phyloP scores from a whole-genome alignment of 2,329 filamentous ascomycete genomes.

The Nannizzia gypsea region DNA sequence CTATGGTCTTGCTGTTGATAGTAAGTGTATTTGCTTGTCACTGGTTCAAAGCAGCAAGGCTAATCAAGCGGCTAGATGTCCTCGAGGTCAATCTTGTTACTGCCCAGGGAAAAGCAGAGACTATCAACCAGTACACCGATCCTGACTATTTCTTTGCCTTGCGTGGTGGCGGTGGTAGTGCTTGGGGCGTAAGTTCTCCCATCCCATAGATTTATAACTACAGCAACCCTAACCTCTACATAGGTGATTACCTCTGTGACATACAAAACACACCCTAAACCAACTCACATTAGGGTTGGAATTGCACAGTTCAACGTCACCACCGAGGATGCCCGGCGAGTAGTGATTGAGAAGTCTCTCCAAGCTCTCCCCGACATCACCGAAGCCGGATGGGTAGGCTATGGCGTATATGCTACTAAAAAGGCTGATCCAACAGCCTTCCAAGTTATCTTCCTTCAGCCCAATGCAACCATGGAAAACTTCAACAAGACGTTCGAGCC shows the following conservation, averaged over 20 bases:
- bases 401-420: slow-evolving; percentile 15
- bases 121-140: slow-evolving; percentile 19
- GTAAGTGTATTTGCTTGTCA: slow-evolving; percentile 10
- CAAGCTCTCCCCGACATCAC: slow-evolving; percentile 19
- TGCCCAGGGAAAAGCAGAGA: slow-evolving; percentile 14
- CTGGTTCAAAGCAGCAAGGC: neutral
- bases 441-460: slow-evolving; percentile 23
- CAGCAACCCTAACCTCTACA: neutral
- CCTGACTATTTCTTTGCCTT: slow-evolving; percentile 20
- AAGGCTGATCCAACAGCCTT: slow-evolving; percentile 12
- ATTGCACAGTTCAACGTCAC: slow-evolving; percentile 21
- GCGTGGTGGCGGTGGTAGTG: slow-evolving; percentile 19
- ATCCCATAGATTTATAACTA: neutral
- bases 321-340: slow-evolving; percentile 13
- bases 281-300: slow-evolving; percentile 21
- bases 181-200: slow-evolving; percentile 18
- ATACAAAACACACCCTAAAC: slow-evolving; percentile 19
- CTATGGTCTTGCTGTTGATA: slow-evolving; percentile 21
- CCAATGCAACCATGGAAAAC: slow-evolving; percentile 20
- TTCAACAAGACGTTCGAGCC: slow-evolving; percentile 14
- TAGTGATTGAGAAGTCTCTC: slow-evolving; percentile 16
- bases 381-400: slow-evolving; percentile 22
- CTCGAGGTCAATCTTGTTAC: slow-evolving; percentile 18
- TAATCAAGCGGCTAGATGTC: slow-evolving; percentile 12
- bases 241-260: slow-evolving; percentile 18